Base-by-base conservation (phyloP, 768 basidiomycete genomes). In the Calocybe indica region DNA sequence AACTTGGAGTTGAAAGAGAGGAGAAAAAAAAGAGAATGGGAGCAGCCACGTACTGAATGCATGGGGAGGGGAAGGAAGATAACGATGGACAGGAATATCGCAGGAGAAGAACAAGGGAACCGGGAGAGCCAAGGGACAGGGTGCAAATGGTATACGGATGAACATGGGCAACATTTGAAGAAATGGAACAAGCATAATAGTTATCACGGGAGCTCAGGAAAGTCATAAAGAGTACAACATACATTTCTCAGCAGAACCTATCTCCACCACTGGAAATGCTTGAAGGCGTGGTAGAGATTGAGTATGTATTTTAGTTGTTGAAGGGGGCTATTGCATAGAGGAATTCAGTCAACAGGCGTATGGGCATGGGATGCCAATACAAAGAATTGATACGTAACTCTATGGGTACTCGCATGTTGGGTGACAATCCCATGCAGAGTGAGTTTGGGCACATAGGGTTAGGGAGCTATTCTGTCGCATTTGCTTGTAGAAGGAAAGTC, bases 341-440 rank as follows among this genome's bases (percentile, higher is more conserved):
- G 22, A 37, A 11, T 50, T 5, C 62, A 68, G 38, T 30, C 55
- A 0, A 41, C 56, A 10, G 71, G 73, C 0, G 60, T 73, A 1
- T 65, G 64, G 60, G 71, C 68, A 2, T 75, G 65, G 63, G 73
- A 74, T 55, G 46, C 28, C 30, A 41, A 1, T 7, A 32, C 0
- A 49, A 63, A 5, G 68, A 70, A 46, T 42, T 48, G 0, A 57
- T 67, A 1, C 53, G 30, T 71, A 0, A 54, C 70, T 37, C 63
- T 62, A 0, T 43, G 30, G 2, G 51, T 69, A 3, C 54, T 70
- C 0, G 66, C 65, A 0, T 71, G 9, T 57, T 68, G 0, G 73
- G 73, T 0, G 71, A 77, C 48, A 75, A 77, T 51, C 74, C 71
- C 0, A 74, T 74, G 73, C 68, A 68, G 32, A 66, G 72, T 40